These are phyloP conservation scores for Entrophospora sp. DNA, from an alignment of 192 early-diverging fungal genomes.

Conservation along the genomic window DNA sequence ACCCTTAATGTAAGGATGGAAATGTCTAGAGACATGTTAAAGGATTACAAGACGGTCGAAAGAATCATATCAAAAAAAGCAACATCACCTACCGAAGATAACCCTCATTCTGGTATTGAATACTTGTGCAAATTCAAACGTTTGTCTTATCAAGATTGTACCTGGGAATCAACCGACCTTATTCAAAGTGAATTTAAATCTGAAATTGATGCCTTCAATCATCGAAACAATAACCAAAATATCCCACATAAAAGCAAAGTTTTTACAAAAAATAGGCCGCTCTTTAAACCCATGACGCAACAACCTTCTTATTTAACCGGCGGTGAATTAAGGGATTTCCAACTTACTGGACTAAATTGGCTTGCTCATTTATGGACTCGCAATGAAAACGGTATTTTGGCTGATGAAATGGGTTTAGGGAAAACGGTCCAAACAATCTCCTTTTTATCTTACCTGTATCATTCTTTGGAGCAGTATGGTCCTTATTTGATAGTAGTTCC, in stretches of 20 bases:
- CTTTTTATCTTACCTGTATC: conserved; percentile 83
- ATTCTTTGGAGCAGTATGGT: conserved; percentile 76
- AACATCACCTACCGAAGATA: conserved; percentile 29
- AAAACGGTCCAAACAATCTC: conserved; percentile 97
- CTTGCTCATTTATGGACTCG: conserved; percentile 91
- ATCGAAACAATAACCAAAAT: conserved; percentile 59
- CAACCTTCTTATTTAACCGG: conserved; percentile 80
- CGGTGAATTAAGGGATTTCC: conserved; percentile 91
- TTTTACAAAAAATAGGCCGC: conserved; percentile 52
- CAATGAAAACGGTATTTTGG: conserved; percentile 94
- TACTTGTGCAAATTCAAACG: conserved; percentile 93
- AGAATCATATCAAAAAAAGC: conserved; percentile 71
- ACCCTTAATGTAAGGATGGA: conserved; percentile 77
- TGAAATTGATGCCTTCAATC: conserved; percentile 80
- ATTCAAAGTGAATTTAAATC: conserved; percentile 63
- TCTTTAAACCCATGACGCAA: conserved; percentile 65
- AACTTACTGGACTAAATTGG: conserved; percentile 94
- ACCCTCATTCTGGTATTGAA: conserved; percentile 48
- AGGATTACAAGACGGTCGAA: conserved; percentile 82
- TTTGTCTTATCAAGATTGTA: conserved; percentile 77
- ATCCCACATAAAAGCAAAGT: conserved; percentile 65
- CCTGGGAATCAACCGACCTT: conserved; percentile 73
- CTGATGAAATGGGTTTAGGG: conserved; percentile 93
- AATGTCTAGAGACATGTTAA: conserved; percentile 66
- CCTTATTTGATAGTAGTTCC: conserved; percentile 96